Evolutionary conservation across 768 basidiomycete species (phyloP).

Genomic region (Exidia glandulosa): DNA sequence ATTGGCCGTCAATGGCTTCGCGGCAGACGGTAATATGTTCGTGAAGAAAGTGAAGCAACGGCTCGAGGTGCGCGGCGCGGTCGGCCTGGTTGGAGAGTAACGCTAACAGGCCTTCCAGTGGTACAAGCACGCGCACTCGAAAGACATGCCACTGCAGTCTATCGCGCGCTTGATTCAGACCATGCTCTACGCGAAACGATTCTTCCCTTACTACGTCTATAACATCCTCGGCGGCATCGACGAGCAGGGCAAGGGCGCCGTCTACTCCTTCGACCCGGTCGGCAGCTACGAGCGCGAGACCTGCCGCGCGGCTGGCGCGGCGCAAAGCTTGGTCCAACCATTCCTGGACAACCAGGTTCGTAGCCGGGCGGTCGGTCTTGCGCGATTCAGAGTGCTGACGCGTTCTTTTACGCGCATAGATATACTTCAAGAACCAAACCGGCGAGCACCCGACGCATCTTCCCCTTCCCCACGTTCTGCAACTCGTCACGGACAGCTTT

Average conservation of each 20-base stretch:
- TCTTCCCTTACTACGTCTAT: constrained; percentile 98
- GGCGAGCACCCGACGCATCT: constrained; percentile 74
- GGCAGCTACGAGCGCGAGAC: constrained; percentile 96
- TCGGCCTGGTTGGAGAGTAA: not conserved
- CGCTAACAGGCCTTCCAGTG: constrained; percentile 42
- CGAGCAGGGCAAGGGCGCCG: constrained; percentile 93
- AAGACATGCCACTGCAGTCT: constrained; percentile 92
- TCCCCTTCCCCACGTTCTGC: constrained; percentile 66
- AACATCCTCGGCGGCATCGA: constrained; percentile 95
- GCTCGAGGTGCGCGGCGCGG: constrained; percentile 59
- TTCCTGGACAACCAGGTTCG: constrained; percentile 97
- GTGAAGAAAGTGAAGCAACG: constrained; percentile 94
- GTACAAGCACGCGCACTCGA: constrained; percentile 95
- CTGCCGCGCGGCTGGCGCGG: constrained; percentile 92
- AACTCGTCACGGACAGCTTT: constrained; percentile 91
- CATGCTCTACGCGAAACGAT: constrained; percentile 90
- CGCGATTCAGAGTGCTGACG: constrained; percentile 1
- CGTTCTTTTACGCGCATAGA: constrained; percentile 35
- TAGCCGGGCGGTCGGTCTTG: constrained; percentile 5
- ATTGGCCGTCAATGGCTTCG: constrained; percentile 92
- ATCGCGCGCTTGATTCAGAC: constrained; percentile 98
- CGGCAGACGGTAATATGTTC: constrained; percentile 95
- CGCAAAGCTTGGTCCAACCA: constrained; percentile 89
- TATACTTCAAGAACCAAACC: constrained; percentile 95
- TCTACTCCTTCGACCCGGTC: constrained; percentile 99